phyloP scores from a whole-genome alignment of 2,329 filamentous ascomycete species.

The Penicillium sp. region DNA sequence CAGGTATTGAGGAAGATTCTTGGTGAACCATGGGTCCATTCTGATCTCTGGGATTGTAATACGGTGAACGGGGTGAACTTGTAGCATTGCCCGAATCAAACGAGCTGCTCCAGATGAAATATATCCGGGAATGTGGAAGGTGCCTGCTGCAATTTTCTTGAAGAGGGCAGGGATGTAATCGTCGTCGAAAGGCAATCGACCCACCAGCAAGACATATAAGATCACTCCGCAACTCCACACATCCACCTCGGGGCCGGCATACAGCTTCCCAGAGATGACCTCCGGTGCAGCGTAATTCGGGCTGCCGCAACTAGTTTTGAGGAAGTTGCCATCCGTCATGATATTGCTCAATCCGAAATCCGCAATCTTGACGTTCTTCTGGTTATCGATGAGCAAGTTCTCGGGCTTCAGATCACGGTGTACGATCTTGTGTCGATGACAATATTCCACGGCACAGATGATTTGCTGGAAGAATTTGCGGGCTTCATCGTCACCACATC shows the following conservation, averaged over 20 bases:
- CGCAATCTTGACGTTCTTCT: slow-evolving; percentile 98
- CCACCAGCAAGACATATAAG: slow-evolving; percentile 64
- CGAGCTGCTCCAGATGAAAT: slow-evolving; percentile 73
- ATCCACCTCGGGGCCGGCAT: slow-evolving; percentile 95
- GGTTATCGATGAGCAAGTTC: slow-evolving; percentile 90
- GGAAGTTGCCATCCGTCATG: slow-evolving; percentile 98
- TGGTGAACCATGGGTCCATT: slow-evolving; percentile 89
- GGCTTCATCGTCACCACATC: slow-evolving; percentile 88
- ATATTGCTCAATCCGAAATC: slow-evolving; percentile 99
- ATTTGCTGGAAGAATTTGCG: slow-evolving; percentile 99
- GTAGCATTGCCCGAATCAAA: slow-evolving; percentile 88
- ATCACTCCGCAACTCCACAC: slow-evolving; percentile 72
- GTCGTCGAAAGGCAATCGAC: slow-evolving; percentile 86
- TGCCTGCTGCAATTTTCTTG: slow-evolving; percentile 93
- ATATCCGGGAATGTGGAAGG: slow-evolving; percentile 88
- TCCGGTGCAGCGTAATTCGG: slow-evolving; percentile 98
- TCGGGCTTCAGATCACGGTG: slow-evolving; percentile 97
- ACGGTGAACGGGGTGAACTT: slow-evolving; percentile 90
- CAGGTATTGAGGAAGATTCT: slow-evolving; percentile 82
- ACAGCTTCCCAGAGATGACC: slow-evolving; percentile 95
- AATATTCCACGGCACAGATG: slow-evolving; percentile 97
- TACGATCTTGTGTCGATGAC: slow-evolving; percentile 97
- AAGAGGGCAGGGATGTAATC: slow-evolving; percentile 97
- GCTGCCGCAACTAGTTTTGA: slow-evolving; percentile 97
- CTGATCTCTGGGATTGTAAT: slow-evolving; percentile 93